Evolutionary conservation across 2,329 filamentous ascomycete species (phyloP).

Genomic region (Alternaria longipes): DNA sequence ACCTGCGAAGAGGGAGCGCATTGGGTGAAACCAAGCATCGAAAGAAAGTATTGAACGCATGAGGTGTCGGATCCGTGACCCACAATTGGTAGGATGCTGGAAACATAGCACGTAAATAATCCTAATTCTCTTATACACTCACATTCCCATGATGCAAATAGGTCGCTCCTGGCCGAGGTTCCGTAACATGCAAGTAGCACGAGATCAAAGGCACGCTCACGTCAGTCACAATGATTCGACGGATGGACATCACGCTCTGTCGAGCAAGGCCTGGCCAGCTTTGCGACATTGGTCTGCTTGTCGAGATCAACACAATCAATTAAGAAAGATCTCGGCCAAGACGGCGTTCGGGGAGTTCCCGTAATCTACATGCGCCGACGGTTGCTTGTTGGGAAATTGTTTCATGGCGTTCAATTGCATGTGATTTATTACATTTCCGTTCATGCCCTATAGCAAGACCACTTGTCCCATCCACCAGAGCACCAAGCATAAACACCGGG

Average conservation of each 20-base stretch:
- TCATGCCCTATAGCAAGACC: not conserved
- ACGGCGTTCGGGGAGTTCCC: too few relatives aligned
- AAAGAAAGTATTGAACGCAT: too few relatives aligned
- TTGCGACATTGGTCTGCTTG: fast-evolving
- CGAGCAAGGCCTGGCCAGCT: too few relatives aligned
- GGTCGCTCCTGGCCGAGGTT: too few relatives aligned
- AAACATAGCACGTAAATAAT: too few relatives aligned
- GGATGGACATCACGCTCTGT: fast-evolving
- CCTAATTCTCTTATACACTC: fast-evolving
- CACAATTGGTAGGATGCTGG: fast-evolving
- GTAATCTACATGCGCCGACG: fast-evolving
- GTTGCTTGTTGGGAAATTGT: fast-evolving
- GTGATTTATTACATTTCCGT: not conserved
- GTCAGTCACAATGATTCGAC: fast-evolving
- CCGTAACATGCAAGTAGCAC: too few relatives aligned
- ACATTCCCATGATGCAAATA: too few relatives aligned
- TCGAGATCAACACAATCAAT: too few relatives aligned
- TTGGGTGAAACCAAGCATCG: not conserved
- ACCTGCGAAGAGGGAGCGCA: not conserved
- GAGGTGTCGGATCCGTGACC: too few relatives aligned
- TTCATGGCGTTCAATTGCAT: too few relatives aligned
- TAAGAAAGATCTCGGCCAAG: too few relatives aligned
- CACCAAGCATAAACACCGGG: not conserved
- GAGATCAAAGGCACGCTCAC: too few relatives aligned
- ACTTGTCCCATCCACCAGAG: not conserved